phyloP scores from a whole-genome alignment of 2,329 filamentous ascomycete species.

The Calonectria crousiana region DNA sequence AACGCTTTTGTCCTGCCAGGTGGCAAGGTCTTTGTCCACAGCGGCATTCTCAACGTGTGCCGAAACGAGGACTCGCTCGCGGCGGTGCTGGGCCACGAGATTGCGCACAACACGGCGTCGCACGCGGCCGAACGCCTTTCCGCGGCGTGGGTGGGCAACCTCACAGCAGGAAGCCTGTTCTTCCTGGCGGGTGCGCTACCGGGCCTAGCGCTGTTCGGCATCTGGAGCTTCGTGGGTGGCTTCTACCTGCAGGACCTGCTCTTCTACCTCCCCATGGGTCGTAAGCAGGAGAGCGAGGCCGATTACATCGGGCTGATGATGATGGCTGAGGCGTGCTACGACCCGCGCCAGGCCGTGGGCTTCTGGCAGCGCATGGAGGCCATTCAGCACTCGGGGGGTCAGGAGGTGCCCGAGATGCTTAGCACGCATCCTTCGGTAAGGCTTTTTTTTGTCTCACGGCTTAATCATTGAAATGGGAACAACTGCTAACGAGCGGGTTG shows the following conservation, averaged over 20 bases:
- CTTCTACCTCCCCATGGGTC: slow-evolving; percentile 75
- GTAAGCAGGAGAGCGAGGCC: slow-evolving; percentile 81
- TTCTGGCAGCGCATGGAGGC: slow-evolving; percentile 78
- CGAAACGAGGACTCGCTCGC: slow-evolving; percentile 77
- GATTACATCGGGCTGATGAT: slow-evolving; percentile 86
- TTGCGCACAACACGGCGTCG: slow-evolving; percentile 79
- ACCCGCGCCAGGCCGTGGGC: slow-evolving; percentile 74
- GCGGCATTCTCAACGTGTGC: slow-evolving; percentile 77
- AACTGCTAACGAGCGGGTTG: not conserved
- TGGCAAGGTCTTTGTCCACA: slow-evolving; percentile 84
- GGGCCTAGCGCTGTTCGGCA: slow-evolving; percentile 51
- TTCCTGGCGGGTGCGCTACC: slow-evolving; percentile 60
- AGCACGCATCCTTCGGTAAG: slow-evolving; percentile 81
- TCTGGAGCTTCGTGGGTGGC: slow-evolving; percentile 60
- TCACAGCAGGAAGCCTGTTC: slow-evolving; percentile 63
- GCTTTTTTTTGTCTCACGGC: slow-evolving; percentile 27
- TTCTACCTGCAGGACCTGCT: slow-evolving; percentile 68
- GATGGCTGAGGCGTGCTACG: slow-evolving; percentile 85
- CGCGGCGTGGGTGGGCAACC: slow-evolving; percentile 63
- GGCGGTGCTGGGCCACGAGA: slow-evolving; percentile 83
- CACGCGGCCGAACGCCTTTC: slow-evolving; percentile 75
- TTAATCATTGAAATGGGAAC: not conserved
- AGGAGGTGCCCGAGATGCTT: slow-evolving; percentile 76
- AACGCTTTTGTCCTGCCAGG: slow-evolving; percentile 86
- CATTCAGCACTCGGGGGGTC: slow-evolving; percentile 51